These are phyloP conservation scores for Colletotrichum scovillei DNA, from an alignment of 2,329 filamentous ascomycete genomes.

Conservation along the genomic window DNA sequence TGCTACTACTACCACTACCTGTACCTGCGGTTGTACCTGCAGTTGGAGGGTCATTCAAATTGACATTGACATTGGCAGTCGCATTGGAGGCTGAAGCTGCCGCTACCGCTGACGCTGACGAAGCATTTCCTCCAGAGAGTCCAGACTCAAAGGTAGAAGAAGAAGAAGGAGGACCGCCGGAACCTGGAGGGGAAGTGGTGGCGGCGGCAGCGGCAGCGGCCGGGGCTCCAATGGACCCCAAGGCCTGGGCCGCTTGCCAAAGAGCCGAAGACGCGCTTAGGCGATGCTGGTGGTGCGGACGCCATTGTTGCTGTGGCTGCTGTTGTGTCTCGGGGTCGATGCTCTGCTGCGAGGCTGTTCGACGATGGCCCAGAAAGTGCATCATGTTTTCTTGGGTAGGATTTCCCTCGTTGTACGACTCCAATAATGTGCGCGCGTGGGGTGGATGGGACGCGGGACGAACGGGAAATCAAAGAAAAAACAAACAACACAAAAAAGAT, in stretches of 20 bases:
- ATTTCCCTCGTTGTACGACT: background rate
- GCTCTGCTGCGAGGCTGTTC: constrained; percentile 30
- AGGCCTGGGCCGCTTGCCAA: constrained; percentile 29
- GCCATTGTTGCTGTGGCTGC: constrained; percentile 15
- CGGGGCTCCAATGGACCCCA: constrained; percentile 31
- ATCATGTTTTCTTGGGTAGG: background rate
- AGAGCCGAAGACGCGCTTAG: constrained; percentile 33
- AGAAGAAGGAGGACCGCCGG: background rate
- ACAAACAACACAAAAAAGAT: background rate
- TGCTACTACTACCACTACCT: constrained; percentile 24
- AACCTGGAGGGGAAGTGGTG: constrained; percentile 14
- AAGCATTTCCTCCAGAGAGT: background rate
- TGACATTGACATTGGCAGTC: background rate
- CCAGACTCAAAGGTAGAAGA: background rate
- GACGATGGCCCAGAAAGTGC: constrained; percentile 33
- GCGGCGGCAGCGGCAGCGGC: constrained; percentile 24
- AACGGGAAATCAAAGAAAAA: background rate
- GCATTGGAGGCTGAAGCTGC: background rate
- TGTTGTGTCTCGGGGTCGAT: constrained; percentile 29
- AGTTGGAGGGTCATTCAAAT: background rate
- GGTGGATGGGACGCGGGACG: background rate
- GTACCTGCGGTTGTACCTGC: constrained; percentile 33
- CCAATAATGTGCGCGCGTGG: background rate
- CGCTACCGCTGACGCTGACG: background rate
- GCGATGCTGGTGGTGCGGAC: constrained; percentile 26